phyloP scores from a whole-genome alignment of 116 monocot genomes.

The Iris pallida region DNA sequence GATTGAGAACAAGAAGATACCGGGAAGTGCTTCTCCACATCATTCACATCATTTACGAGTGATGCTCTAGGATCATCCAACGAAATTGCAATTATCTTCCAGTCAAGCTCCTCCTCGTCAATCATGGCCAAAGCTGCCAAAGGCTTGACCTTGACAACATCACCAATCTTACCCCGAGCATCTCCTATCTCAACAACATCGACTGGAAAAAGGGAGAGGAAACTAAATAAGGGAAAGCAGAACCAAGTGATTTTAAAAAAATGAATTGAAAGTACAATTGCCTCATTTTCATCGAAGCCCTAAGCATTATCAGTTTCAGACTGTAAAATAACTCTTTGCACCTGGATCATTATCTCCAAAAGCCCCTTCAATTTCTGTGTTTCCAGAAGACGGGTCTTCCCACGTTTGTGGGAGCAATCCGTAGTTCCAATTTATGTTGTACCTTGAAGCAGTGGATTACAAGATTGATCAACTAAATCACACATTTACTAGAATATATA shows the following conservation, averaged over 20 bases:
- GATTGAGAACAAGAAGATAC: slow-evolving; percentile 17
- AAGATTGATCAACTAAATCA: background rate
- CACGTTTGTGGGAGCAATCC: slow-evolving; percentile 89
- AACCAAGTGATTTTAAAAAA: background rate
- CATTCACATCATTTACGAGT: slow-evolving; percentile 65
- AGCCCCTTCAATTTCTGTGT: slow-evolving; percentile 74
- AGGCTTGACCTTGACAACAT: slow-evolving; percentile 78
- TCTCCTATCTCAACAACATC: slow-evolving; percentile 96
- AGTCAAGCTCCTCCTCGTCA: slow-evolving; percentile 94
- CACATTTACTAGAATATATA: background rate
- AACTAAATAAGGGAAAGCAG: background rate
- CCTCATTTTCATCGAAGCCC: background rate
- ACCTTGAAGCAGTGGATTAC: slow-evolving; percentile 28
- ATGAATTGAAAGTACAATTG: background rate
- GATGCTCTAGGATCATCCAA: slow-evolving; percentile 86
- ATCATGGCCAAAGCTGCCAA: slow-evolving; percentile 90
- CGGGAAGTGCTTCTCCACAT: slow-evolving; percentile 65
- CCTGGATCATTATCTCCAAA: slow-evolving; percentile 95
- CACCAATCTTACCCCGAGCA: slow-evolving; percentile 61
- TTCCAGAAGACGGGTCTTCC: slow-evolving; percentile 81
- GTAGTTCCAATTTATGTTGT: slow-evolving; percentile 94
- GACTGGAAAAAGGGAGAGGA: slow-evolving; percentile 30
- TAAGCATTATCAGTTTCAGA: background rate
- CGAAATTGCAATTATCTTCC: slow-evolving; percentile 92
- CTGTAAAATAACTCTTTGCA: slow-evolving; percentile 6